phyloP scores from a whole-genome alignment of 2,329 filamentous ascomycete species.

The Paraconiothyrium brasiliense region DNA sequence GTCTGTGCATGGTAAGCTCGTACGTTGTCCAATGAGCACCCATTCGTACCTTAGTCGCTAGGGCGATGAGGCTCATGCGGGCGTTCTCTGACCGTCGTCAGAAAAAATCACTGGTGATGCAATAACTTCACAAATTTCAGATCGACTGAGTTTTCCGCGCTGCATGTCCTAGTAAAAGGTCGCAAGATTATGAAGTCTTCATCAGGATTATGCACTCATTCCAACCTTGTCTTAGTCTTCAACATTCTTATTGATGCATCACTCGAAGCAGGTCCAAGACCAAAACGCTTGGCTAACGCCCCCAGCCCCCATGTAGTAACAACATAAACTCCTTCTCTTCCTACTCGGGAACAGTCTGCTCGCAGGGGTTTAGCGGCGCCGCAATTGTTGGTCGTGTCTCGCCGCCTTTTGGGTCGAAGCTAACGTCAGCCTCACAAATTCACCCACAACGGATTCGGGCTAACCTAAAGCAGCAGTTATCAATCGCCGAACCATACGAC shows the following conservation, averaged over 20 bases:
- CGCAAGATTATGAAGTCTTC: background rate
- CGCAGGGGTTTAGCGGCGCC: background rate
- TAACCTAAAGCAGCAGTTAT: constrained; percentile 8
- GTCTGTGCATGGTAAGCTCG: constrained; percentile 6
- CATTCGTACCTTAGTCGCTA: background rate
- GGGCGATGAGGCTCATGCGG: background rate
- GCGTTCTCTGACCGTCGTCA: background rate
- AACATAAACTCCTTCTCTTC: background rate
- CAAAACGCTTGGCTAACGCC: background rate
- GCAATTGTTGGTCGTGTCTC: constrained; percentile 12
- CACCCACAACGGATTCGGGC: background rate
- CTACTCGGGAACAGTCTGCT: constrained; percentile 9
- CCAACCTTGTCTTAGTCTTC: background rate
- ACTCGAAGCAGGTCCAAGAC: background rate
- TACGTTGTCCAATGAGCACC: background rate
- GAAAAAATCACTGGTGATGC: background rate
- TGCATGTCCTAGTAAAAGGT: background rate
- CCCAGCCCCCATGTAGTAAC: constrained; percentile 5
- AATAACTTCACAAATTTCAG: background rate
- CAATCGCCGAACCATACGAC: constrained; percentile 11
- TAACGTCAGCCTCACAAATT: constrained; percentile 21
- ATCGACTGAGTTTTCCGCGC: too few relatives aligned
- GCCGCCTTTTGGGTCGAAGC: constrained; percentile 3
- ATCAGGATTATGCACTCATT: background rate
- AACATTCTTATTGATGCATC: background rate